A percentile compares a stretch with the other conserved stretches of the same genome.
Evolutionary conservation across 192 early-diverging fungal species (phyloP).

Genomic region (Podila epicladia): DNA sequence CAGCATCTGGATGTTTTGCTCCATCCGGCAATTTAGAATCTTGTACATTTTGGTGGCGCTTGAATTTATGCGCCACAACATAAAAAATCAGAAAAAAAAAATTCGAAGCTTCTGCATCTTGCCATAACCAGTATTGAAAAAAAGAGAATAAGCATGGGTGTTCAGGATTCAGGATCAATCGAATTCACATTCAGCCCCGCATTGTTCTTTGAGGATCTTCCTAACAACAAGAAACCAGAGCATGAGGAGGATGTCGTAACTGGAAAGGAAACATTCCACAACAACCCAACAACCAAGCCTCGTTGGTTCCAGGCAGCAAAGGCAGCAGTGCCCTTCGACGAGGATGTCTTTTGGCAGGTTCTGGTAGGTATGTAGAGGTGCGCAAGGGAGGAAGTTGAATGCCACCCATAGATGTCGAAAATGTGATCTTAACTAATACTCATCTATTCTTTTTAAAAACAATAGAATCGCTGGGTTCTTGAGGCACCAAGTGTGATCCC

Average conservation of each 20-base stretch:
- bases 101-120: neutral
- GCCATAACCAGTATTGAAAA: neutral
- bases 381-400: neutral
- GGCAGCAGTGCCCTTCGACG: conserved; percentile 48
- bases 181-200: conserved; percentile 27
- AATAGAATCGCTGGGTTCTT: conserved; percentile 65
- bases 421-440: neutral
- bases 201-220: conserved; percentile 28
- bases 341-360: conserved; percentile 59
- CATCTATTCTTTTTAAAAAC: neutral
- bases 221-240: conserved; percentile 6
- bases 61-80: no score
- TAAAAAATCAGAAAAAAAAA: no score
- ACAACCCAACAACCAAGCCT: neutral
- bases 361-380: conserved; percentile 41
- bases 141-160: conserved; percentile 10
- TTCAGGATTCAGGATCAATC: neutral
- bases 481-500: conserved; percentile 71
- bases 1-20: conserved; percentile 39
- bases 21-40: conserved; percentile 33
- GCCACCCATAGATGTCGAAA: neutral
- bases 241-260: neutral
- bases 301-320: conserved; percentile 53
- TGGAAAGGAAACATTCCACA: neutral
- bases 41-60: no score